Evolutionary conservation across 2,329 filamentous ascomycete species (phyloP).

Genomic region (Venturia asperata): DNA sequence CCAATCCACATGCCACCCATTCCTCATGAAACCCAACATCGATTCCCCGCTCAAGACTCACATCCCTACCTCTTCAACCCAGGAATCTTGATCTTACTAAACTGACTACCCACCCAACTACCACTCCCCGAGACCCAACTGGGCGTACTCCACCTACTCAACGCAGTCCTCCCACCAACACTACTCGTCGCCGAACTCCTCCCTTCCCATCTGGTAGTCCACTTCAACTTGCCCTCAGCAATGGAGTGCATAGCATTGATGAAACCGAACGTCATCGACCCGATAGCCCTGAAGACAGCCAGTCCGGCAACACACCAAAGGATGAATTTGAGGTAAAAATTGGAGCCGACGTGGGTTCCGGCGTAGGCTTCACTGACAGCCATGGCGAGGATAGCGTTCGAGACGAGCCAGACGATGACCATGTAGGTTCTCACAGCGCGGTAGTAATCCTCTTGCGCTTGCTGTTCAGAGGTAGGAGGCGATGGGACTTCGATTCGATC

Average conservation of each 20-base stretch:
- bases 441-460: slow-evolving; percentile 98
- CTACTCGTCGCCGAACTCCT: slow-evolving; percentile 25
- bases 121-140: slow-evolving; percentile 31
- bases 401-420: slow-evolving; percentile 89
- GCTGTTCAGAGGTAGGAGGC: slow-evolving; percentile 58
- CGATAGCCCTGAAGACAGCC: slow-evolving; percentile 81
- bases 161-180: slow-evolving; percentile 29
- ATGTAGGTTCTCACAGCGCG: slow-evolving; percentile 95
- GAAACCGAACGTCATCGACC: slow-evolving; percentile 71
- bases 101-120: slow-evolving; percentile 29
- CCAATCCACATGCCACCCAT: not conserved
- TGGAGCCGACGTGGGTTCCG: slow-evolving; percentile 62
- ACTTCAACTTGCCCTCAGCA: slow-evolving; percentile 75
- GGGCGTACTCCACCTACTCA: slow-evolving; percentile 33
- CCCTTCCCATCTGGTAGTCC: slow-evolving; percentile 24
- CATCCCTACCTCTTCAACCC: not conserved
- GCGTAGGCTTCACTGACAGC: slow-evolving; percentile 80
- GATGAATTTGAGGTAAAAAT: slow-evolving; percentile 88
- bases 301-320: slow-evolving; percentile 84
- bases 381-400: slow-evolving; percentile 91
- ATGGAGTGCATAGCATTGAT: slow-evolving; percentile 78
- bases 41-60: not conserved
- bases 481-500: slow-evolving; percentile 78
- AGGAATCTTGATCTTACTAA: not conserved
- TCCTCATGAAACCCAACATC: not conserved